Conservation (phyloP, 78 protist genomes). For the Tieghemostelium lacteum region DNA sequence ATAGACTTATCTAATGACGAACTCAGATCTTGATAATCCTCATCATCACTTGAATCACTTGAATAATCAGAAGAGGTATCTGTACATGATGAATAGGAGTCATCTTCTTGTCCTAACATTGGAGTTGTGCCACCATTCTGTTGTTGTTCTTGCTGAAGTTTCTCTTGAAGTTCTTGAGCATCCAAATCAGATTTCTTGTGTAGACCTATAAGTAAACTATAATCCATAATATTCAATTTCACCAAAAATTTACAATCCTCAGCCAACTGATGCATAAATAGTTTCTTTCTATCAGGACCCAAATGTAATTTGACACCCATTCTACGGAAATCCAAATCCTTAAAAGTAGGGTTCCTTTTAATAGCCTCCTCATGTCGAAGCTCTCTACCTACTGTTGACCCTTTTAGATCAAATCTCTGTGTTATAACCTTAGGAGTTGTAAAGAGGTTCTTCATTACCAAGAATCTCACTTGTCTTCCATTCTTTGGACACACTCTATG, state of each 20-base stretch:
- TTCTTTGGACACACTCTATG: conserved; percentile 74
- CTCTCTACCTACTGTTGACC: conserved; percentile 76
- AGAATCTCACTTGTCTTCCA: conserved; percentile 86
- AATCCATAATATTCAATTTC: conserved; percentile 91
- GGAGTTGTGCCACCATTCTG: background rate
- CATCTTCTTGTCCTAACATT: background rate
- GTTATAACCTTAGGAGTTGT: conserved; percentile 81
- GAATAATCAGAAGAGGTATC: background rate
- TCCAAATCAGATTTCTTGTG: conserved; percentile 25
- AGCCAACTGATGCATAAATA: conserved; percentile 70
- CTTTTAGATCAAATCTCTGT: conserved; percentile 93
- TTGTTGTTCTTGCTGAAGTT: background rate
- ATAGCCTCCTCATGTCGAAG: conserved; percentile 56
- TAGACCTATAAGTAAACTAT: conserved; percentile 81
- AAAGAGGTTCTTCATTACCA: conserved; percentile 95
- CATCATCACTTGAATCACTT: too few relatives aligned
- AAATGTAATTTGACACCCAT: conserved; percentile 39
- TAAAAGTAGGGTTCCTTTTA: conserved; percentile 62
- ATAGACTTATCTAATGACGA: too few relatives aligned
- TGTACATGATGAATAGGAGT: background rate
- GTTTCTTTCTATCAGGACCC: conserved; percentile 58
- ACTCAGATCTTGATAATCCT: too few relatives aligned
- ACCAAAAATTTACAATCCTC: conserved; percentile 81
- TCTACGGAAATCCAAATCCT: conserved; percentile 79
- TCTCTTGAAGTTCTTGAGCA: too few relatives aligned